Evolutionary conservation across 2,329 filamentous ascomycete species (phyloP), one percentile per base, ranked within the genome.

Genomic region (Aurifilum marmelostoma): DNA sequence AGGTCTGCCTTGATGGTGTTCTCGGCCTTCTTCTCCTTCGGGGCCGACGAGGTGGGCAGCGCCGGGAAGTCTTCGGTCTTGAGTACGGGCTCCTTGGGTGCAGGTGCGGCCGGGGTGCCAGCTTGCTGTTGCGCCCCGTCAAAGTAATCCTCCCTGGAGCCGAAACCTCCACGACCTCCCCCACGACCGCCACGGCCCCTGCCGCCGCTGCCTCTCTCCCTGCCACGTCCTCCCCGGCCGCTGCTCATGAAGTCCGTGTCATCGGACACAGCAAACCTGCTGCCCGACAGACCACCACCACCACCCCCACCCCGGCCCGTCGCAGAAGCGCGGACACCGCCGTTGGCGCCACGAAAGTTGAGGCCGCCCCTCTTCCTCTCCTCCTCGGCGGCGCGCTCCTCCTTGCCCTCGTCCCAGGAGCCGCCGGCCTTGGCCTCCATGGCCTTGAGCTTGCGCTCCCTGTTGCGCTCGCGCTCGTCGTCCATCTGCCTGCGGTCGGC

Each of bases 361-460:
- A 43, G 56, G 3, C 59, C 52, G 7, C 70, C 70, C 6, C 75
- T 77, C 21, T 78, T 75, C 34, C 78, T 75, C 2, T 83, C 80
- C 69, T 84, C 82, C 54, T 81, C 80, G 21, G 77, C 78, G 18
- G 78, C 73, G 14, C 79, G 77, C 56, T 82, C 79, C 14, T 77
- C 79, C 77, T 89, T 89, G 54, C 86, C 87, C 74, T 86, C 83
- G 69, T 89, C 88, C 88, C 87, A 90, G 71, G 81, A 83, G 58
- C 80, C 79, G 39, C 82, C 82, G 52, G 86, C 83, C 75, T 84
- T 85, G 61, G 78, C 79, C 39, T 83, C 82, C 79, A 89, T 83
- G 0, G 87, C 87, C 72, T 85, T 85, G 27, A 90, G 80, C 75
- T 90, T 90, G 64, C 88, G 79, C 77, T 88, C 86, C 11, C 87